Percentiles rank a stretch among this genome's conserved stretches.
Conservation (phyloP, 768 basidiomycete species). For the Psilocybe azurescens region DNA sequence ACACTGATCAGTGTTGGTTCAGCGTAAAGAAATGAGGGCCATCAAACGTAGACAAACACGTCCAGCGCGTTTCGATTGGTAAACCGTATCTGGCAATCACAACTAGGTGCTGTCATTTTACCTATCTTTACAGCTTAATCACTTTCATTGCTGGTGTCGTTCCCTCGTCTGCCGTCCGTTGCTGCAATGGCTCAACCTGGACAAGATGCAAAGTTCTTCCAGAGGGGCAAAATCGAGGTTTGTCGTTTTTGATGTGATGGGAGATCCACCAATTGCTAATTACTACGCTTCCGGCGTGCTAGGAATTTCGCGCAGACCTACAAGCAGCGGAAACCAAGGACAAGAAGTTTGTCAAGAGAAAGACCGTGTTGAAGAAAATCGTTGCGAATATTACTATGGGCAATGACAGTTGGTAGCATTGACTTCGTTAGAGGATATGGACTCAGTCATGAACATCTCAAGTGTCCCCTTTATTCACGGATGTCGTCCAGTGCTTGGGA, state of each 20-base stretch:
- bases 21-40: not conserved
- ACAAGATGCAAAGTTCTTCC: conserved; percentile 92
- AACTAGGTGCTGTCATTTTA: not conserved
- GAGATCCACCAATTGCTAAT: not conserved
- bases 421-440: conserved; percentile 25
- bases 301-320: conserved; percentile 92
- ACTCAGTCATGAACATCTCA: conserved; percentile 24
- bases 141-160: not conserved
- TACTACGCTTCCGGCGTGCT: conserved; percentile 3
- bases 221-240: conserved; percentile 91
- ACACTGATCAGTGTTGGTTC: not conserved
- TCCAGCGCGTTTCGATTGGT: not conserved
- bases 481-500: conserved; percentile 94
- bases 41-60: conserved; percentile 14
- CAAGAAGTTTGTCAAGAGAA: conserved; percentile 94
- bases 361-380: conserved; percentile 95
- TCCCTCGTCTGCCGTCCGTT: not conserved
- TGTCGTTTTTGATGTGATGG: conserved; percentile 12
- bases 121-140: not conserved
- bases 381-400: conserved; percentile 99
- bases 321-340: conserved; percentile 94
- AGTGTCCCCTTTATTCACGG: conserved; percentile 97
- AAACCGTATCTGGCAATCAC: not conserved
- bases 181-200: conserved; percentile 58
- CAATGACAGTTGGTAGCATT: conserved; percentile 84